These are phyloP conservation scores for Aspergillus asperescens DNA, from an alignment of 495 filamentous ascomycete genomes.

Conservation along the genomic window DNA sequence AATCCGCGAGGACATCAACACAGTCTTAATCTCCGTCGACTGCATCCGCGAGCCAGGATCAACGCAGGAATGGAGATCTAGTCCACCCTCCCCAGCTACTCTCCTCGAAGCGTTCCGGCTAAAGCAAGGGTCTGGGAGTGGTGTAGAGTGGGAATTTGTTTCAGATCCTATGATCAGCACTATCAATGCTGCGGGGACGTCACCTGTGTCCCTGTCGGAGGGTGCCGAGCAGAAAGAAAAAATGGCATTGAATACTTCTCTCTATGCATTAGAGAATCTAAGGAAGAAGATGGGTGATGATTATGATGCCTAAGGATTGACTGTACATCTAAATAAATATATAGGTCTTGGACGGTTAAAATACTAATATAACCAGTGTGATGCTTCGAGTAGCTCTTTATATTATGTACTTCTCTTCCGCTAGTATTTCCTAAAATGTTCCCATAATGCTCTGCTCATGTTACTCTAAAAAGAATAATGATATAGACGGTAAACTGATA, in stretches of 20 bases:
- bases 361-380: not conserved
- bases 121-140: conserved; percentile 8
- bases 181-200: conserved; percentile 35
- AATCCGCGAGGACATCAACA: conserved; percentile 23
- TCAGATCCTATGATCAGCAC: conserved; percentile 19
- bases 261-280: conserved; percentile 69
- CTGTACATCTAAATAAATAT: no score
- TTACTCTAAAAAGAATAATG: not conserved
- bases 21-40: conserved; percentile 56
- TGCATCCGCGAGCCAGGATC: conserved; percentile 39
- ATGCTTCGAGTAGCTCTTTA: not conserved
- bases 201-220: conserved; percentile 24
- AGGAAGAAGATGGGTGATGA: conserved; percentile 52
- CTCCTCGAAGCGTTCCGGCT: conserved; percentile 30
- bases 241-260: conserved; percentile 39
- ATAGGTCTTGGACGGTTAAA: no score
- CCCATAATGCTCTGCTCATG: not conserved
- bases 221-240: conserved; percentile 31
- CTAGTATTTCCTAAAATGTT: not conserved
- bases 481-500: not conserved
- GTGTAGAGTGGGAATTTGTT: conserved; percentile 24
- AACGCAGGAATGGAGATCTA: conserved; percentile 30
- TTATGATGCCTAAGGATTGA: no score
- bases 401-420: not conserved
- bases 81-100: conserved; percentile 13